phyloP scores from a whole-genome alignment of 345 rosid genomes.

The Eucalyptus virginea region DNA sequence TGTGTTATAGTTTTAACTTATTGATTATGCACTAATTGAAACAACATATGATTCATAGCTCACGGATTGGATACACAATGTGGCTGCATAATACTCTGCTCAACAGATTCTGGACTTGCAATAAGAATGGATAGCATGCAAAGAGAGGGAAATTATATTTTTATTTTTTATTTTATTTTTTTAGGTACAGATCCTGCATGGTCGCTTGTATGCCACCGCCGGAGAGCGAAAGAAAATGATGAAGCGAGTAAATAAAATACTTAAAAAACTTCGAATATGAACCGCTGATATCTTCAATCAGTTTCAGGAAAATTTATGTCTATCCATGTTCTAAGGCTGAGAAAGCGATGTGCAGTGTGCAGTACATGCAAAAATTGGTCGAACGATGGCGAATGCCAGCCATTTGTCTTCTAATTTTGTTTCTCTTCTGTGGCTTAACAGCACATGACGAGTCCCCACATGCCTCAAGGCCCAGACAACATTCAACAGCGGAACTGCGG shows the following conservation, averaged over 20 bases:
- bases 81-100: background rate
- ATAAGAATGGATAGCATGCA: background rate
- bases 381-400: background rate
- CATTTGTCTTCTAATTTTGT: conserved; percentile 14
- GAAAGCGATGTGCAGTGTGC: conserved; percentile 2
- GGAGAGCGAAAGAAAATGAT: background rate
- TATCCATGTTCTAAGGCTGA: conserved; percentile 25
- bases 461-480: background rate
- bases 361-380: background rate
- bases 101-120: background rate
- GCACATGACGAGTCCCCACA: background rate
- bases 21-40: background rate
- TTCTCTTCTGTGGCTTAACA: background rate
- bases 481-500: background rate
- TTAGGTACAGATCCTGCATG: background rate
- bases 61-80: background rate
- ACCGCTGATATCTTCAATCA: background rate
- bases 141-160: background rate
- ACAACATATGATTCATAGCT: background rate
- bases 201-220: background rate
- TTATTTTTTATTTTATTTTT: background rate
- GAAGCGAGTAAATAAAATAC: background rate
- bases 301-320: background rate
- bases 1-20: background rate
- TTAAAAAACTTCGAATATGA: background rate